These are phyloP conservation scores for Osmozyma mogii DNA, from an alignment of 805 yeast genomes.

Conservation along the genomic window DNA sequence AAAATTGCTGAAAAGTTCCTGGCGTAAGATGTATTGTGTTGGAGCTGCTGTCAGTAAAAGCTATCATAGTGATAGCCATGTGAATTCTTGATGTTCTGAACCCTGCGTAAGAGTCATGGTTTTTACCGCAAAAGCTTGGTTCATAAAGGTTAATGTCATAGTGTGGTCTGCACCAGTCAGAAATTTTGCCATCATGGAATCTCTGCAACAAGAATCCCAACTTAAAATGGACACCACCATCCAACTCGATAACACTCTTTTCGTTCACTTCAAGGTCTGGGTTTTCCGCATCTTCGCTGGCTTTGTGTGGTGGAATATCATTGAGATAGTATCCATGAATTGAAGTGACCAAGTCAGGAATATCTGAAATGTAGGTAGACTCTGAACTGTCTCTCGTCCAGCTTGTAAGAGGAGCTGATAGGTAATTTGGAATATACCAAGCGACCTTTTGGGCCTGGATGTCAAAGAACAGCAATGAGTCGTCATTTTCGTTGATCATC, in stretches of 20 bases:
- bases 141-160: conserved; percentile 49
- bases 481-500: conserved; percentile 55
- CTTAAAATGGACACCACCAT: conserved; percentile 53
- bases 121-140: conserved; percentile 39
- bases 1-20: conserved; percentile 55
- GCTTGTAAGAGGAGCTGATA: conserved; percentile 39
- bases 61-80: conserved; percentile 33
- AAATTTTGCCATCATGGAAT: conserved; percentile 17
- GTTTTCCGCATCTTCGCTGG: no score
- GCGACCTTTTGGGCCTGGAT: conserved; percentile 54
- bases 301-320: conserved; percentile 7
- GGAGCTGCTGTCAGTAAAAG: conserved; percentile 33
- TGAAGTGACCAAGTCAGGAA: conserved; percentile 35
- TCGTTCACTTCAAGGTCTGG: no score
- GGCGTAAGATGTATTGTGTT: conserved; percentile 80
- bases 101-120: conserved; percentile 34
- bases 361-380: conserved; percentile 39
- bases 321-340: conserved; percentile 42
- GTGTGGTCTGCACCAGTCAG: conserved; percentile 48
- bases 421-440: conserved; percentile 72
- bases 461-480: conserved; percentile 59
- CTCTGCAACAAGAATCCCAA: conserved; percentile 56
- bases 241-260: conserved; percentile 47
- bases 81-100: conserved; percentile 33
- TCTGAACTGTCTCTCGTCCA: conserved; percentile 50